These are phyloP conservation scores for Podospora pseudocomata DNA, from an alignment of 495 filamentous ascomycete genomes.

Conservation along the genomic window DNA sequence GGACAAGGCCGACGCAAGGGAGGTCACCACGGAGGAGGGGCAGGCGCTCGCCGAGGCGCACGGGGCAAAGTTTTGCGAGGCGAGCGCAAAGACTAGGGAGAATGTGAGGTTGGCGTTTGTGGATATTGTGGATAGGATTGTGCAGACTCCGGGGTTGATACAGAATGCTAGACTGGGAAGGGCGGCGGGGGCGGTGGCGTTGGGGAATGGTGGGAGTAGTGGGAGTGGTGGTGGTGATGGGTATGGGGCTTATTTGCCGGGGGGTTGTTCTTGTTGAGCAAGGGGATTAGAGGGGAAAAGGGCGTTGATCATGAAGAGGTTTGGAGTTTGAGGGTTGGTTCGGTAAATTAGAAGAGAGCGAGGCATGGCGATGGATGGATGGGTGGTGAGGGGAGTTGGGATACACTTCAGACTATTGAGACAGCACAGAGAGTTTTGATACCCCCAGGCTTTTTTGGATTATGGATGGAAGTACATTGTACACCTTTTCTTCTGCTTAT, in stretches of 20 bases:
- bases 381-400: neutral
- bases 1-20: constrained; percentile 45
- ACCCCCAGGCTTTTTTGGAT: neutral
- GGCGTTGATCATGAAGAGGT: too few relatives aligned
- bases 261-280: neutral
- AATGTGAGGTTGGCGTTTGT: constrained; percentile 53
- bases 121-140: constrained; percentile 52
- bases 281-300: neutral
- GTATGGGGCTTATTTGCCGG: constrained; percentile 25
- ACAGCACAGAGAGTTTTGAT: neutral
- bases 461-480: neutral
- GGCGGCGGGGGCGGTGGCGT: constrained; percentile 17
- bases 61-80: constrained; percentile 52
- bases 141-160: constrained; percentile 44
- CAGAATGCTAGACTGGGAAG: constrained; percentile 26
- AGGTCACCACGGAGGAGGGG: constrained; percentile 52
- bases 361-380: neutral
- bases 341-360: neutral
- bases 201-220: constrained; percentile 3
- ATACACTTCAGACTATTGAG: neutral
- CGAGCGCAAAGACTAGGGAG: constrained; percentile 52
- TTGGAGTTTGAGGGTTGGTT: neutral
- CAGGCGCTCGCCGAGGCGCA: constrained; percentile 47
- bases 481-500: neutral
- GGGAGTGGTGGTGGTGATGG: constrained; percentile 5